These are phyloP conservation scores for Ophiostoma pallidulum DNA, from an alignment of 2,329 filamentous ascomycete species.

Conservation along the genomic window DNA sequence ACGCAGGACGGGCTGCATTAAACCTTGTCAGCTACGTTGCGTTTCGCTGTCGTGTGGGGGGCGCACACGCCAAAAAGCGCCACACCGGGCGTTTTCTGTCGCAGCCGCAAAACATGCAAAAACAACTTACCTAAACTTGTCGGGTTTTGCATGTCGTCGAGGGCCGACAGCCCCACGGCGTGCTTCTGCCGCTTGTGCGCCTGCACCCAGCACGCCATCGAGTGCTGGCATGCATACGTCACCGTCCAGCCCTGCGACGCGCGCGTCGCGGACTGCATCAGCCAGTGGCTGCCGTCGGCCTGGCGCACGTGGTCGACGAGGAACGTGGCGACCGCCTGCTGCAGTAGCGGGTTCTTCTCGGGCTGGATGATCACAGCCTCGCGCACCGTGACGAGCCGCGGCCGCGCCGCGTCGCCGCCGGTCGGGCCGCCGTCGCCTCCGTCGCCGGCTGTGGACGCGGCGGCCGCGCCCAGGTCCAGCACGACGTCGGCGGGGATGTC, in stretches of 20 bases:
- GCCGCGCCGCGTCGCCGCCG: background rate
- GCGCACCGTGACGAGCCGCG: conserved; percentile 8
- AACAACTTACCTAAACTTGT: conserved; percentile 31
- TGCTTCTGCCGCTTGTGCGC: conserved; percentile 31
- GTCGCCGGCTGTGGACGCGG: conserved; percentile 13
- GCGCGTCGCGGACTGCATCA: conserved; percentile 34
- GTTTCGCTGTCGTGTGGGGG: no score
- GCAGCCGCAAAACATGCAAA: no score
- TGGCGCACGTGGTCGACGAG: conserved; percentile 35
- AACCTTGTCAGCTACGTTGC: background rate
- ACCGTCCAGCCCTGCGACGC: conserved; percentile 43
- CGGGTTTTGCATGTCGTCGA: conserved; percentile 36
- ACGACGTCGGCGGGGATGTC: conserved; percentile 36
- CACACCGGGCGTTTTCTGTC: no score
- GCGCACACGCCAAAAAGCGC: no score
- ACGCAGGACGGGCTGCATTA: conserved; percentile 42
- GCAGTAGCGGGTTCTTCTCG: conserved; percentile 35
- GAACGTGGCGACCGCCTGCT: conserved; percentile 39
- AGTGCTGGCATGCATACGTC: conserved; percentile 44
- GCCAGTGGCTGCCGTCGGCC: conserved; percentile 42
- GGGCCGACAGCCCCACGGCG: conserved; percentile 40
- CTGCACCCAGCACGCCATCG: conserved; percentile 40
- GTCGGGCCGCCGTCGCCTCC: conserved; percentile 3
- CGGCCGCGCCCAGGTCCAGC: conserved; percentile 30
- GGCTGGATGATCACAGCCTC: conserved; percentile 11